phyloP scores from a whole-genome alignment of 495 filamentous ascomycete species.

The Penicillium odoratum region DNA sequence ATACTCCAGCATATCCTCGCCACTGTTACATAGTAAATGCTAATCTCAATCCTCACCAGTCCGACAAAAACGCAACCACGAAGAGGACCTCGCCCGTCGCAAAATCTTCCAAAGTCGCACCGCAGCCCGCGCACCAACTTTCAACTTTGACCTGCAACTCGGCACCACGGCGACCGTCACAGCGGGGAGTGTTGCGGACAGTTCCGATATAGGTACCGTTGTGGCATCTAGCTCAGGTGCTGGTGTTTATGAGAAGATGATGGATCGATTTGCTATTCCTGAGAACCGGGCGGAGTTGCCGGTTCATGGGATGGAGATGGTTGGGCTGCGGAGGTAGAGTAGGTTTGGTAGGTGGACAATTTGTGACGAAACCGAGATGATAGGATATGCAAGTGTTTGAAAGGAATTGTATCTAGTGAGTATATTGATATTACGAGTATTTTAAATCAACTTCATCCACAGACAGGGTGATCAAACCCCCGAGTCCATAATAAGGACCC shows the following conservation, averaged over 20 bases:
- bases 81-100: conserved; percentile 36
- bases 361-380: background rate
- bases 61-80: conserved; percentile 25
- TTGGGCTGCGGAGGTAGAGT: background rate
- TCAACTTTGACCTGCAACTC: conserved; percentile 7
- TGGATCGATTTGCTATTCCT: conserved; percentile 18
- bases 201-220: background rate
- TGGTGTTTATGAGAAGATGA: conserved; percentile 28
- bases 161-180: conserved; percentile 17
- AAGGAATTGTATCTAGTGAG: too few relatives aligned
- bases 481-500: conserved; percentile 77
- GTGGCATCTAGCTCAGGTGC: background rate
- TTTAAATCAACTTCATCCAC: conserved; percentile 27
- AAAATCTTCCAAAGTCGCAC: conserved; percentile 30
- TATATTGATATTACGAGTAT: too few relatives aligned
- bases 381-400: background rate
- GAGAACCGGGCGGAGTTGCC: conserved; percentile 24
- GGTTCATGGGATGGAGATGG: conserved; percentile 11
- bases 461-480: conserved; percentile 57
- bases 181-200: conserved; percentile 2
- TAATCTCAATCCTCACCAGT: conserved; percentile 9
- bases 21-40: background rate
- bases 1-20: too few relatives aligned
- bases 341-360: background rate
- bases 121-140: conserved; percentile 10